Conservation (phyloP, 2,329 filamentous ascomycete genomes). For the Fusarium compactum region DNA sequence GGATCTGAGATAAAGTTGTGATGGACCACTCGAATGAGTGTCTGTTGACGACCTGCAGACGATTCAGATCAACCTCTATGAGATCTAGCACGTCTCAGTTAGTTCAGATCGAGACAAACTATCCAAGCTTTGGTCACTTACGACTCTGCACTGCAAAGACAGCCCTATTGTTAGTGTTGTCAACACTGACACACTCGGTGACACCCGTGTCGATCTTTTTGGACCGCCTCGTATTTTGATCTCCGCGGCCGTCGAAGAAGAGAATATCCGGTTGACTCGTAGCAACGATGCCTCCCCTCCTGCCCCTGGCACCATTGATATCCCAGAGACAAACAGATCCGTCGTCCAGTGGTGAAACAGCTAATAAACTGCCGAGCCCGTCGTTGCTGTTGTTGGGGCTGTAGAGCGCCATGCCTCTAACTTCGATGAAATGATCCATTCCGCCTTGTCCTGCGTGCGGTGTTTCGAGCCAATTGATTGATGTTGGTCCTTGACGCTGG, state of each 20-base stretch:
- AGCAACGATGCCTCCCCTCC: constrained; percentile 72
- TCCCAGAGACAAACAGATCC: constrained; percentile 92
- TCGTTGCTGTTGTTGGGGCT: constrained; percentile 64
- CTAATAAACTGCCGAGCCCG: constrained; percentile 59
- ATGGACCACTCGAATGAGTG: constrained; percentile 85
- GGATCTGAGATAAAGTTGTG: constrained; percentile 80
- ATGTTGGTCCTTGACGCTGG: constrained; percentile 80
- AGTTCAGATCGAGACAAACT: neutral
- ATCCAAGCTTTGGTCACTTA: constrained; percentile 54
- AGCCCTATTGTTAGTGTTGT: constrained; percentile 73
- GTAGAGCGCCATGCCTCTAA: constrained; percentile 79
- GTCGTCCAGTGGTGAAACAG: constrained; percentile 85
- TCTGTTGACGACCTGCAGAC: constrained; percentile 75
- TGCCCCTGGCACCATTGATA: constrained; percentile 66
- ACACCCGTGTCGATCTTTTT: constrained; percentile 79
- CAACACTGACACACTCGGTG: constrained; percentile 85
- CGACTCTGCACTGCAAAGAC: constrained; percentile 84
- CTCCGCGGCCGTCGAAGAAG: constrained; percentile 64
- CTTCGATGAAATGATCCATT: constrained; percentile 68
- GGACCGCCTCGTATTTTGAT: constrained; percentile 61
- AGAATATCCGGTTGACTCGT: constrained; percentile 76
- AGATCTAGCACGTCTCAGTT: constrained; percentile 59
- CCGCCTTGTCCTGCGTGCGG: constrained; percentile 61
- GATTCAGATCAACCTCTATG: constrained; percentile 84
- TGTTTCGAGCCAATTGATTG: constrained; percentile 80